Percentiles rank a stretch among this genome's conserved stretches.
Evolutionary conservation across 768 basidiomycete species (phyloP).

Genomic region (Agaricus bisporus): DNA sequence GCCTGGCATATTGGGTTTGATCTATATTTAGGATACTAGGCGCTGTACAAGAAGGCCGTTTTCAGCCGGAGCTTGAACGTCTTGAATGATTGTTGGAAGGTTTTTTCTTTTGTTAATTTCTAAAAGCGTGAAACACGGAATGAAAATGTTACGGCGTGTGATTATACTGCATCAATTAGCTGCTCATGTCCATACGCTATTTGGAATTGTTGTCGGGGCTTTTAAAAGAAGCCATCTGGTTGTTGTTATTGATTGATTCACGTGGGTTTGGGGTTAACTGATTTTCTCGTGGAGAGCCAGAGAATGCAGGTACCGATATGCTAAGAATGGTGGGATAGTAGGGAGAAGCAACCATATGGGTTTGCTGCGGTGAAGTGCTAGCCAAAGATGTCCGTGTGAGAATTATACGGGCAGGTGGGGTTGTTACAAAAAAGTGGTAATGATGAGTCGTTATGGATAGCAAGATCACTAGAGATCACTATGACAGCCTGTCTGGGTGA

Average conservation of each 20-base stretch:
- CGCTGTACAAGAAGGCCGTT: slow-evolving; percentile 2
- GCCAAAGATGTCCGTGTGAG: slow-evolving; percentile 5
- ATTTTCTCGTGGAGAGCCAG: not conserved
- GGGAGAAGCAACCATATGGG: slow-evolving; percentile 6
- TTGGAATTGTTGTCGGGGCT: too few relatives aligned
- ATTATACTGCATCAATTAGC: not conserved
- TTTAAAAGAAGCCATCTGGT: too few relatives aligned
- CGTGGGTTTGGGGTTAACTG: not conserved
- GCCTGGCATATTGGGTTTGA: not conserved
- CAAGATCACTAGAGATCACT: not conserved
- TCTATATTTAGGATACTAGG: slow-evolving; percentile 7
- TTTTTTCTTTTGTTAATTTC: not conserved
- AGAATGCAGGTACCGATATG: not conserved
- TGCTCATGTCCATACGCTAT: not conserved
- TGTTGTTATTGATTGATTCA: too few relatives aligned
- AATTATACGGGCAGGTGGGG: not conserved
- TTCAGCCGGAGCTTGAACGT: not conserved
- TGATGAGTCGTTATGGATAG: slow-evolving; percentile 3
- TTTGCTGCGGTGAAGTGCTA: slow-evolving; percentile 7
- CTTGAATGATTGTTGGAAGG: not conserved
- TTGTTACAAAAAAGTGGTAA: not conserved
- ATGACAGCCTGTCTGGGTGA: slow-evolving; percentile 4
- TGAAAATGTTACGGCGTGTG: too few relatives aligned
- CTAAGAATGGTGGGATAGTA: not conserved
- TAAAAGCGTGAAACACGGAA: too few relatives aligned